Evolutionary conservation across 2,329 filamentous ascomycete species (phyloP), one percentile per base, ranked within the genome.

Genomic region (Aspergillus brasiliensis): DNA sequence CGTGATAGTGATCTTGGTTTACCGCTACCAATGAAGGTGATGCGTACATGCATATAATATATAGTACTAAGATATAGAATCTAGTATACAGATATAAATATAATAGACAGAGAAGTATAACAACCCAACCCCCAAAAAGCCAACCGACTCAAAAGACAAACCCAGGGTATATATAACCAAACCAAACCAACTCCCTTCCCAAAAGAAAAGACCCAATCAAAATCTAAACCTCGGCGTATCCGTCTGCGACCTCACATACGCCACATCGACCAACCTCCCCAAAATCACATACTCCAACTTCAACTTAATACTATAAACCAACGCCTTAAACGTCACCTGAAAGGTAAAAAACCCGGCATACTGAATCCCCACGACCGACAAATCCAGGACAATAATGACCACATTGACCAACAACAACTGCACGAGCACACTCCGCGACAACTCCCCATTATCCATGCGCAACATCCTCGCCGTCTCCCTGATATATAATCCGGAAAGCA

Each of bases 401-500:
- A 80, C 48, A 54, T 82, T 83, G 67, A 83, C 78, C 27, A 75
- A 65, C 44, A 83, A 65, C 17, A 83, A 71, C 64, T 83, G 80
- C 17, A 73, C 73, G 66, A 82, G 75, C 34, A 67, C 53, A 2
- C 11, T 51, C 78, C 77, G 51, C 71, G 70, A 57, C 72, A 74
- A 68, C 8, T 71, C 69, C 28, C 77, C 71, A 3, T 75, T 74
- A 48, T 81, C 77, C 3, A 80, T 63, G 3, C 75, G 76, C 40
- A 85, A 73, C 8, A 84, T 73, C 78, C 75, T 78, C 47, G 82
- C 69, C 0, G 83, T 82, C 63, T 84, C 81, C 61, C 69, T 71
- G 44, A 86, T 83, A 65, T 84, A 86, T 13, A 84, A 71, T 0
- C 72, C 67, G 1, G 83, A 84, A 46, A 86, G 77, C 37, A 84